These are phyloP conservation scores for Gloeophyllum trabeum DNA, from an alignment of 768 basidiomycete genomes.

Conservation along the genomic window DNA sequence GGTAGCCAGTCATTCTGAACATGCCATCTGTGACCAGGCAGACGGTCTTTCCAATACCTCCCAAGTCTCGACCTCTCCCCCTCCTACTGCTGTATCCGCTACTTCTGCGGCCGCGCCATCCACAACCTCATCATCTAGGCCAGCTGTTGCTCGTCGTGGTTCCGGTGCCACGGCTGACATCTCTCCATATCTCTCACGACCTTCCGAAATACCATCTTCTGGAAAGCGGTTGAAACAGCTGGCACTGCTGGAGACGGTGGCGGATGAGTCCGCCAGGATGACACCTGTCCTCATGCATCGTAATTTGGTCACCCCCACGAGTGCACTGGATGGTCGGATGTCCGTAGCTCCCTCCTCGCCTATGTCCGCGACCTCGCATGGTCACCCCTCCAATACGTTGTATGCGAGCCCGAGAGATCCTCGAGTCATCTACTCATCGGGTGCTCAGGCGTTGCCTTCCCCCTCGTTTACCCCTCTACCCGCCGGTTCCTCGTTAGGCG, in stretches of 20 bases:
- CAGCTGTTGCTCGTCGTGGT: conserved; percentile 21
- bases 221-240: conserved; percentile 59
- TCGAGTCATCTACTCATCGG: conserved; percentile 25
- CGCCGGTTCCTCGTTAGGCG: conserved; percentile 2
- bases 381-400: conserved; percentile 10
- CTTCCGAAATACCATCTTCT: conserved; percentile 41
- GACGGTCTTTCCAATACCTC: too few species aligned
- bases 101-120: conserved; percentile 5
- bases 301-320: conserved; percentile 3
- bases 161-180: conserved; percentile 49
- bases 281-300: conserved; percentile 24
- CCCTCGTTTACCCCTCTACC: neutral
- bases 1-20: too few species aligned
- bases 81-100: conserved; percentile 1
- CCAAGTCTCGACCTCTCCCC: neutral
- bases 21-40: too few species aligned
- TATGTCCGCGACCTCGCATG: neutral
- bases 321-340: neutral
- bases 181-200: conserved; percentile 54
- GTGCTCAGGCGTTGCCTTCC: conserved; percentile 1
- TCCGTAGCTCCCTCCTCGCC: neutral
- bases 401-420: conserved; percentile 10
- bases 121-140: conserved; percentile 1
- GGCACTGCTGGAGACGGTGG: conserved; percentile 61
- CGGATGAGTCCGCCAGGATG: conserved; percentile 61